Evolutionary conservation across 2,329 filamentous ascomycete species (phyloP).

Genomic region (Botrytis paeoniae): DNA sequence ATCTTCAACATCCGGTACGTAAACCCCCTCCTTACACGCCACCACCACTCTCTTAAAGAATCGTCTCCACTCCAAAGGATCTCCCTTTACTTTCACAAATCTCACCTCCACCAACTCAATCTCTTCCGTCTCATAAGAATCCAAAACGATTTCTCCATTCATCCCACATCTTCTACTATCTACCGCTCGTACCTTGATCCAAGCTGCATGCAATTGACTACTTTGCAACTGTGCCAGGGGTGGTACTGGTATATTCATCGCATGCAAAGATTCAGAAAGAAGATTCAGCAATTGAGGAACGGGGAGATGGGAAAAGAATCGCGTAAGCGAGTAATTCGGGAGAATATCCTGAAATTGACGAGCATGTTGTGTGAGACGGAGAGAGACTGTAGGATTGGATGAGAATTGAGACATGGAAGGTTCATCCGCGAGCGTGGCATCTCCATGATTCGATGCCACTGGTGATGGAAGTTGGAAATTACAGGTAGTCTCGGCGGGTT

Average conservation of each 20-base stretch:
- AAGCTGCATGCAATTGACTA: constrained; percentile 54
- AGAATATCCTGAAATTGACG: constrained; percentile 88
- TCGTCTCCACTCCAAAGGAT: constrained; percentile 92
- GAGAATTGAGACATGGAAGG: constrained; percentile 86
- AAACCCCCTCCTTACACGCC: constrained; percentile 81
- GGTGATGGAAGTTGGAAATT: constrained; percentile 45
- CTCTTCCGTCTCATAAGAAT: constrained; percentile 56
- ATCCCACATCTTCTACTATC: constrained; percentile 71
- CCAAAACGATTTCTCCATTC: constrained; percentile 72
- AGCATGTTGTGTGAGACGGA: constrained; percentile 85
- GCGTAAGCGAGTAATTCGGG: constrained; percentile 79
- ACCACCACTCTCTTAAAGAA: constrained; percentile 96
- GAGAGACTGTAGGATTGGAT: constrained; percentile 69
- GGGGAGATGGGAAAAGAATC: constrained; percentile 85
- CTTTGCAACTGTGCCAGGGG: constrained; percentile 44
- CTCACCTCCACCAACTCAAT: constrained; percentile 75
- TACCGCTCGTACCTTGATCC: constrained; percentile 69
- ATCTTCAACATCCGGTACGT: constrained; percentile 46
- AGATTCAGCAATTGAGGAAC: constrained; percentile 73
- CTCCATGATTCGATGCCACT: background rate
- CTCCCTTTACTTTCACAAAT: constrained; percentile 92
- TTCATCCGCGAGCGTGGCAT: constrained; percentile 69
- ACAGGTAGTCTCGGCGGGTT: constrained; percentile 45
- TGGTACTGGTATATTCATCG: constrained; percentile 73
- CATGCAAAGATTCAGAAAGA: constrained; percentile 76